A percentile compares a stretch with the other conserved stretches of the same genome.
Conservation (phyloP, 2,329 filamentous ascomycete genomes). For the Penicillium sclerotigenum region DNA sequence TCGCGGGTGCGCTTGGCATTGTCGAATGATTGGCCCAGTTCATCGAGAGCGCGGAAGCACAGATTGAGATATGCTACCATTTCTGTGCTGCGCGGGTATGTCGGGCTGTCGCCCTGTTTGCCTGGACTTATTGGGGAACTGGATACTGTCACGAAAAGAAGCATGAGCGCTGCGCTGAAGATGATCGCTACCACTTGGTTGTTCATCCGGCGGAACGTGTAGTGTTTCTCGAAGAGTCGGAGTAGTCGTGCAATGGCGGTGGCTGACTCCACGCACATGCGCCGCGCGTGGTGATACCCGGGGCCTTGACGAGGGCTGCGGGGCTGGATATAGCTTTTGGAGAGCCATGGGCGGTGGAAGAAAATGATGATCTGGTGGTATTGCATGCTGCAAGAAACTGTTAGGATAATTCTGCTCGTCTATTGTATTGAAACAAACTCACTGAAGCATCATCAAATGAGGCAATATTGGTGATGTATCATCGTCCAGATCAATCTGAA, state of each 20-base stretch:
- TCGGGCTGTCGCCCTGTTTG: conserved; percentile 21
- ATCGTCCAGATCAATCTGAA: conserved; percentile 37
- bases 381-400: conserved; percentile 36
- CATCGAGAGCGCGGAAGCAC: conserved; percentile 44
- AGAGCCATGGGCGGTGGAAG: conserved; percentile 46
- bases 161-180: conserved; percentile 44
- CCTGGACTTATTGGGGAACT: conserved; percentile 26
- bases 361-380: conserved; percentile 47
- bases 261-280: conserved; percentile 44
- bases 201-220: conserved; percentile 45
- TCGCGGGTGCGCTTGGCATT: conserved; percentile 42
- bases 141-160: conserved; percentile 39
- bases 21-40: conserved; percentile 41
- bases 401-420: neutral
- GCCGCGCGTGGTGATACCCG: conserved; percentile 44
- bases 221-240: conserved; percentile 41
- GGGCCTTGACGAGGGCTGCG: conserved; percentile 42
- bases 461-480: conserved; percentile 35
- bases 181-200: conserved; percentile 46
- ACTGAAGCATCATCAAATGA: conserved; percentile 45
- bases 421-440: conserved; percentile 4
- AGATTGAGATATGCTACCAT: conserved; percentile 40
- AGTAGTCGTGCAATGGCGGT: conserved; percentile 42
- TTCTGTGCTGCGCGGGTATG: conserved; percentile 26
- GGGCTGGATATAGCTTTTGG: conserved; percentile 43